These are phyloP conservation scores for Pterocarpus santalinus DNA, from an alignment of 306 rosid species.

Conservation along the genomic window DNA sequence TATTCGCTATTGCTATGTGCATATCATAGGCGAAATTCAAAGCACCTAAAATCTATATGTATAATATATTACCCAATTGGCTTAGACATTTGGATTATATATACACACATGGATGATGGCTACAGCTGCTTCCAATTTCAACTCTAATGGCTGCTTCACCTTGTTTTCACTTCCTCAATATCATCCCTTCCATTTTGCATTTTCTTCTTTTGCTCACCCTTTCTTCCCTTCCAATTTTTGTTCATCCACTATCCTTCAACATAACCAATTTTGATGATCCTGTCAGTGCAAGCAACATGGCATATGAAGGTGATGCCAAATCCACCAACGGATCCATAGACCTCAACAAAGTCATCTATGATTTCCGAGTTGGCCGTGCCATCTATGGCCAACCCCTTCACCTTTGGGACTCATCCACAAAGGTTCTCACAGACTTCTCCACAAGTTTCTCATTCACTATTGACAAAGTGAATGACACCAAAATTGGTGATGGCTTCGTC, in stretches of 20 bases:
- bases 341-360: constrained; percentile 44
- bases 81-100: not conserved
- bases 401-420: constrained; percentile 37
- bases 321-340: constrained; percentile 48
- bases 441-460: constrained; percentile 46
- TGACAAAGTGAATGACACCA: not conserved
- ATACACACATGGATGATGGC: not conserved
- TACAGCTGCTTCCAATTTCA: not conserved
- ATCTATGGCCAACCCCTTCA: constrained; percentile 41
- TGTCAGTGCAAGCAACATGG: not conserved
- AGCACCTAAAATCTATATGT: not conserved
- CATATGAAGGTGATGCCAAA: constrained; percentile 47
- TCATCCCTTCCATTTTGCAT: not conserved
- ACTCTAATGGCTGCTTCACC: not conserved
- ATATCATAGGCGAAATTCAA: not conserved
- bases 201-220: not conserved
- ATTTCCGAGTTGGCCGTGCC: constrained; percentile 49
- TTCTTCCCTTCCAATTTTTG: not conserved
- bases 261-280: constrained; percentile 48
- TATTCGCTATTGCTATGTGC: not conserved
- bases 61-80: not conserved
- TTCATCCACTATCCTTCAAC: constrained; percentile 42
- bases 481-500: constrained; percentile 38
- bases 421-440: constrained; percentile 25
- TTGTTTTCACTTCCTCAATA: not conserved